Percentiles rank a stretch among this genome's conserved stretches.
Evolutionary conservation across 73 alveolate genomes (phyloP).

Genomic region (Paramecium sonneborni): DNA sequence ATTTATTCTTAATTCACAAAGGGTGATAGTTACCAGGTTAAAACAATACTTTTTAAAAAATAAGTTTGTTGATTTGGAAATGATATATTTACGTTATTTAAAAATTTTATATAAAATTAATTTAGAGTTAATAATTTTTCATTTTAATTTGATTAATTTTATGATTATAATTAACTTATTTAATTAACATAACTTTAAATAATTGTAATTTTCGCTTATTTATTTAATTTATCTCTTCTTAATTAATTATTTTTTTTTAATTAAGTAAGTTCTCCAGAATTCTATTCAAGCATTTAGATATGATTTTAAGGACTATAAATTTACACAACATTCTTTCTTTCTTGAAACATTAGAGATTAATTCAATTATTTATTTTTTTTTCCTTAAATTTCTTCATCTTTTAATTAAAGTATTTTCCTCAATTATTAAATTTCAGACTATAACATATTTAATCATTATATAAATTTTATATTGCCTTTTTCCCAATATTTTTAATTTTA

Average conservation of each 20-base stretch:
- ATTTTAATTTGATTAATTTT: not conserved
- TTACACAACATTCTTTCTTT: not conserved
- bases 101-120: no score
- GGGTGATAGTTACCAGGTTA: no score
- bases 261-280: conserved; percentile 11
- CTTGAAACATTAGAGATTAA: conserved; percentile 19
- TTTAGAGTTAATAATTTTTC: not conserved
- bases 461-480: conserved; percentile 25
- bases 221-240: not conserved
- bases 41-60: no score
- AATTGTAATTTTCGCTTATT: not conserved
- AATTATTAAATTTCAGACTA: conserved; percentile 14
- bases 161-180: not conserved
- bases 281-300: conserved; percentile 24
- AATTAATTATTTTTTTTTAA: not conserved
- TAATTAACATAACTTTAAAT: not conserved
- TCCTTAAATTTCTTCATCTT: conserved; percentile 33
- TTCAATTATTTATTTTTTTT: conserved; percentile 8
- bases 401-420: not conserved
- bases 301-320: conserved; percentile 28
- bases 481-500: conserved; percentile 24
- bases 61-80: no score
- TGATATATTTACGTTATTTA: no score
- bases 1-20: no score
- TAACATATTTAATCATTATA: not conserved